phyloP scores from a whole-genome alignment of 2,329 filamentous ascomycete species.

The Hawksworthiomyces lignivorus region DNA sequence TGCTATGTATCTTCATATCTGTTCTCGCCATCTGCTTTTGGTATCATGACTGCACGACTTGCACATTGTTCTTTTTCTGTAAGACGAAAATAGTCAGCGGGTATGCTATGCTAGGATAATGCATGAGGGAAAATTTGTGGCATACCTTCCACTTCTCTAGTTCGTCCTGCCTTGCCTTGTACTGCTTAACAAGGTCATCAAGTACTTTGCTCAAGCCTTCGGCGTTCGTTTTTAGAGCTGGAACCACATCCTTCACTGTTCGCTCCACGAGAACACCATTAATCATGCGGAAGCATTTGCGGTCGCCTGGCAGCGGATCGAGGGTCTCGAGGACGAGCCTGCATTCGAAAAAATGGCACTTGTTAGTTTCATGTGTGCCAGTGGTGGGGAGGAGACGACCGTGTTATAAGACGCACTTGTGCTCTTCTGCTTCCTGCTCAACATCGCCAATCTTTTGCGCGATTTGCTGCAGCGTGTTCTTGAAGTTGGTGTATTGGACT shows the following conservation, averaged over 20 bases:
- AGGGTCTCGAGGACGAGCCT: slow-evolving; percentile 94
- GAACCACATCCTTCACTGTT: slow-evolving; percentile 86
- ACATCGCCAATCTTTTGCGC: slow-evolving; percentile 96
- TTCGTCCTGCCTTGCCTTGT: slow-evolving; percentile 89
- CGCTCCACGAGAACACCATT: slow-evolving; percentile 93
- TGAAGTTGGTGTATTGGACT: slow-evolving; percentile 69
- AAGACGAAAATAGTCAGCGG: slow-evolving; percentile 5
- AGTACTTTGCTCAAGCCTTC: slow-evolving; percentile 91
- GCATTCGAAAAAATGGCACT: too few relatives aligned
- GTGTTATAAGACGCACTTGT: slow-evolving; percentile 64
- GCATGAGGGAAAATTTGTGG: background rate
- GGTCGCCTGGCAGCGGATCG: slow-evolving; percentile 69
- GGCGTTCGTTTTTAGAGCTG: slow-evolving; percentile 84
- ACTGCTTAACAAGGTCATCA: slow-evolving; percentile 92
- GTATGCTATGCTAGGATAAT: background rate
- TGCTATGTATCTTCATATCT: too few relatives aligned
- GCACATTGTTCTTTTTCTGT: slow-evolving; percentile 84
- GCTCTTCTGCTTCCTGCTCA: slow-evolving; percentile 93
- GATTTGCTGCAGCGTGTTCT: slow-evolving; percentile 76
- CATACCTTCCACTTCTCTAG: slow-evolving; percentile 97
- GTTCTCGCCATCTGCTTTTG: too few relatives aligned
- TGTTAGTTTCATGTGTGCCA: too few relatives aligned
- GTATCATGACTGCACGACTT: slow-evolving; percentile 79
- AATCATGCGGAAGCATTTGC: slow-evolving; percentile 98
- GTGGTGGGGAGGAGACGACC: too few relatives aligned